Conservation (phyloP, 768 basidiomycete genomes). For the Ephemerocybe angulata region DNA sequence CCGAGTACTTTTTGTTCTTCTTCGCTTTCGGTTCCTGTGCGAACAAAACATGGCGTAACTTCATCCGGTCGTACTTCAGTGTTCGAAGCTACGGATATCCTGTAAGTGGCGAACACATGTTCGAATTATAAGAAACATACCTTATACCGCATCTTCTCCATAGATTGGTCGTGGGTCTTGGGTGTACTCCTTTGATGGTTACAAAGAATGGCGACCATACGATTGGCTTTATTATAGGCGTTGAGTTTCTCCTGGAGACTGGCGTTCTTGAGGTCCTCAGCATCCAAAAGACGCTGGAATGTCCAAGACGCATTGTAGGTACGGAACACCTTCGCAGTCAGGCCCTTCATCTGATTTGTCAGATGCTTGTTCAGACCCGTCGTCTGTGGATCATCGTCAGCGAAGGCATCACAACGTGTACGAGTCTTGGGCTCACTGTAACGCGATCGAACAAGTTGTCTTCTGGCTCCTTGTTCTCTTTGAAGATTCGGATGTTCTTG, state of each 20-base stretch:
- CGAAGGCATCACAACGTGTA: constrained; percentile 6
- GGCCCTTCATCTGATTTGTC: constrained; percentile 90
- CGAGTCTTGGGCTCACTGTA: constrained; percentile 54
- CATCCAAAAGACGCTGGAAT: constrained; percentile 87
- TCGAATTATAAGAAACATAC: constrained; percentile 36
- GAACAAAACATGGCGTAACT: constrained; percentile 86
- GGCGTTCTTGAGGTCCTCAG: constrained; percentile 53
- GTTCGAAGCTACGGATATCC: constrained; percentile 60
- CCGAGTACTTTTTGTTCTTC: constrained; percentile 73
- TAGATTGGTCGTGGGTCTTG: constrained; percentile 89
- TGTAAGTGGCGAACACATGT: neutral
- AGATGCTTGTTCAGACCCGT: constrained; percentile 87
- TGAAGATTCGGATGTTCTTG: constrained; percentile 98
- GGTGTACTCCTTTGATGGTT: constrained; percentile 97
- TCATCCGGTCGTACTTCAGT: constrained; percentile 97
- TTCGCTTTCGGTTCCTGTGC: constrained; percentile 72
- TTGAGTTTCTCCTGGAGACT: constrained; percentile 95
- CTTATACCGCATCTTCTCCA: constrained; percentile 92
- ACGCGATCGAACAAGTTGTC: constrained; percentile 95
- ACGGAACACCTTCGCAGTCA: constrained; percentile 99
- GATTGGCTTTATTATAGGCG: constrained; percentile 95
- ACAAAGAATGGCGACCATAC: constrained; percentile 94
- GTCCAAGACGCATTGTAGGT: constrained; percentile 98
- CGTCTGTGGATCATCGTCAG: constrained; percentile 50
- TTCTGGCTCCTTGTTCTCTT: constrained; percentile 82